These are phyloP conservation scores for Physcia stellaris DNA, from an alignment of 495 filamentous ascomycete species.

Conservation along the genomic window DNA sequence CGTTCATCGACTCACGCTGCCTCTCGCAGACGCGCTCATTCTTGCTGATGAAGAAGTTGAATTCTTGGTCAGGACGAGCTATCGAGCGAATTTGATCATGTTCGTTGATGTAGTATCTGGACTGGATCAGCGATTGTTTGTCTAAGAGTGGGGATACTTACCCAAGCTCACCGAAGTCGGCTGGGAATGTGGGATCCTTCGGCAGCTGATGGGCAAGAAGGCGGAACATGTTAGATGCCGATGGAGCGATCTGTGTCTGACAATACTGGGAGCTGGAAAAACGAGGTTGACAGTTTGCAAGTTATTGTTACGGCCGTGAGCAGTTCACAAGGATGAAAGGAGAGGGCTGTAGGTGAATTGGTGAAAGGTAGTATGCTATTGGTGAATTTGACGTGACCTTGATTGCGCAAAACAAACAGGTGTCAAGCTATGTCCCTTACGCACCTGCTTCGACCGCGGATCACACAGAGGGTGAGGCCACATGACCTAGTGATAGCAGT, in stretches of 20 bases:
- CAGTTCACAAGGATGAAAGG: neutral
- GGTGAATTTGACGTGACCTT: no score
- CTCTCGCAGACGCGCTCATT: slow-evolving; percentile 59
- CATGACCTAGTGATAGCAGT: no score
- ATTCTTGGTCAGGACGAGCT: slow-evolving; percentile 48
- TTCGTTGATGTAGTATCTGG: slow-evolving; percentile 62
- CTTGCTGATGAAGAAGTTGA: slow-evolving; percentile 56
- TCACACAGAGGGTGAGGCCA: no score
- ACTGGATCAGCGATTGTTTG: neutral
- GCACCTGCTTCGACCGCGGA: no score
- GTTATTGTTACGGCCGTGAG: no score
- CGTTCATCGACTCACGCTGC: slow-evolving; percentile 55
- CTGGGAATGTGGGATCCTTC: slow-evolving; percentile 49
- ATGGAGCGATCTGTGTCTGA: no score
- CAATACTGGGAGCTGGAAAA: no score
- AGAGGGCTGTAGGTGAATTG: no score
- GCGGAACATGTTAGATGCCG: slow-evolving; percentile 60
- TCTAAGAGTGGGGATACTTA: slow-evolving; percentile 22
- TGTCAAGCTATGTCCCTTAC: no score
- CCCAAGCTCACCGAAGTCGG: slow-evolving; percentile 55
- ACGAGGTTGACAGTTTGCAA: no score
- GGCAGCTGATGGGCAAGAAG: slow-evolving; percentile 50
- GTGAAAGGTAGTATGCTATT: no score
- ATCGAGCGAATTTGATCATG: slow-evolving; percentile 58
- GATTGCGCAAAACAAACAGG: no score